Percentiles rank a stretch among this genome's conserved stretches.
phyloP scores from a whole-genome alignment of 208 protist species.

The Vickermania ingenoplastis region DNA sequence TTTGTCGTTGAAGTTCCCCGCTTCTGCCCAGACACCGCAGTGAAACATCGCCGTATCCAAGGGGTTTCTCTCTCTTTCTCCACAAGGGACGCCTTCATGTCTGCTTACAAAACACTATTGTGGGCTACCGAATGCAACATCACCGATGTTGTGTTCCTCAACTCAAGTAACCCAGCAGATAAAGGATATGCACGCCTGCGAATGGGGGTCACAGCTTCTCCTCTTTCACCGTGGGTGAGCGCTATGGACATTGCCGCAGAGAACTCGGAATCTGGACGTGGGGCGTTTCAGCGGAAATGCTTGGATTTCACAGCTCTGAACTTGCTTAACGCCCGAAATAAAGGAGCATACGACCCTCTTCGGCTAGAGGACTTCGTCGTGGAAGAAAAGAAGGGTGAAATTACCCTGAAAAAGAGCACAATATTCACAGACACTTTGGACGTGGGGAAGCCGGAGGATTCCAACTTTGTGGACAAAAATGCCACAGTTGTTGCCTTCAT shows the following conservation, averaged over 20 bases:
- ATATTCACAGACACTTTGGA: not conserved
- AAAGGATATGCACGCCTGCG: conserved; percentile 30
- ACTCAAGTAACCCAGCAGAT: conserved; percentile 7
- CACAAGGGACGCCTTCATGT: conserved; percentile 59
- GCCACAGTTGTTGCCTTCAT: conserved; percentile 43
- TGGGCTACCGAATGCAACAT: conserved; percentile 82
- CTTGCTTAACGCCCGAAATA: conserved; percentile 7
- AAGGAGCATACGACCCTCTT: conserved; percentile 21
- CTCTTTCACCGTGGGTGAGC: conserved; percentile 45
- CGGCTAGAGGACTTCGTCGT: conserved; percentile 53
- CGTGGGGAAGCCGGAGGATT: not conserved
- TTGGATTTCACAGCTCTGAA: conserved; percentile 42
- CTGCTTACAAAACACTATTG: conserved; percentile 70
- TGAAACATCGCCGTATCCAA: conserved; percentile 41
- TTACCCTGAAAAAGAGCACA: not conserved
- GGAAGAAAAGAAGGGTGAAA: not conserved
- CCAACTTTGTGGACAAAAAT: conserved; percentile 1
- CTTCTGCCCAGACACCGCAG: conserved; percentile 37
- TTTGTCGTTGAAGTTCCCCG: conserved; percentile 51
- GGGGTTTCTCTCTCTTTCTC: conserved; percentile 61
- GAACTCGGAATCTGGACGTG: conserved; percentile 1
- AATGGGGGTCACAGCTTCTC: conserved; percentile 44
- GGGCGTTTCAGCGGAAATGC: conserved; percentile 34
- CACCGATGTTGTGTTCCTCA: conserved; percentile 19
- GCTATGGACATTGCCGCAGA: conserved; percentile 20